These are phyloP conservation scores for Houttuynia cordata DNA, from an alignment of 164 flowering plant genomes.

Conservation along the genomic window DNA sequence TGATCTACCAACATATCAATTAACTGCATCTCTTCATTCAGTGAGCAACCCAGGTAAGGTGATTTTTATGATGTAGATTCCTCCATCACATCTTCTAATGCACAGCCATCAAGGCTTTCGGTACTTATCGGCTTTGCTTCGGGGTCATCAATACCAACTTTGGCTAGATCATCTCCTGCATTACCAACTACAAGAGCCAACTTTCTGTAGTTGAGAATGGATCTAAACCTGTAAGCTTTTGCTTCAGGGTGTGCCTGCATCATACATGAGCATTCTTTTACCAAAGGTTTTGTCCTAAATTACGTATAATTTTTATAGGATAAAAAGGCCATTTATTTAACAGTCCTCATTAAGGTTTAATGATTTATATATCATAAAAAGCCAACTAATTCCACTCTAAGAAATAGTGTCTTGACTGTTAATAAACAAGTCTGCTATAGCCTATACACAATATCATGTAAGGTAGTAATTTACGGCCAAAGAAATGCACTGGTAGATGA, in stretches of 20 bases:
- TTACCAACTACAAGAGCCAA: constrained; percentile 7
- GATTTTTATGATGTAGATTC: constrained; percentile 2
- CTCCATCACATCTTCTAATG: constrained; percentile 5
- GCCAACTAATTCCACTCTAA: background rate
- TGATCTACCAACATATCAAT: constrained; percentile 10
- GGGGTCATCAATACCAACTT: background rate
- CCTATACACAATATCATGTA: constrained; percentile 65
- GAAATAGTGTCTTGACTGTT: too few species aligned
- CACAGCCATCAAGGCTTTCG: background rate
- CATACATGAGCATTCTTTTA: background rate
- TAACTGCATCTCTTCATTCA: background rate
- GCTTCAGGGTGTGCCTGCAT: constrained; percentile 14
- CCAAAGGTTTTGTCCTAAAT: background rate
- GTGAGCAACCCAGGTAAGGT: background rate
- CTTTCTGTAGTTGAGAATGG: constrained; percentile 6
- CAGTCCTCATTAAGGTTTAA: background rate
- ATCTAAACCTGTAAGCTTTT: constrained; percentile 5
- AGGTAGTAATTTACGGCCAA: too few species aligned
- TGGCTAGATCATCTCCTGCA: constrained; percentile 1
- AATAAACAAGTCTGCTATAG: constrained; percentile 53
- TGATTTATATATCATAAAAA: background rate
- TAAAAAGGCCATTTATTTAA: background rate
- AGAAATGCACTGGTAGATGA: too few species aligned
- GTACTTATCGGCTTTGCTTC: background rate
- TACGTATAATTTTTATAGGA: background rate